These are phyloP conservation scores for Straminergon stramineum DNA, from an alignment of 225 moss, liverwort and hornwort genomes.

Conservation along the genomic window DNA sequence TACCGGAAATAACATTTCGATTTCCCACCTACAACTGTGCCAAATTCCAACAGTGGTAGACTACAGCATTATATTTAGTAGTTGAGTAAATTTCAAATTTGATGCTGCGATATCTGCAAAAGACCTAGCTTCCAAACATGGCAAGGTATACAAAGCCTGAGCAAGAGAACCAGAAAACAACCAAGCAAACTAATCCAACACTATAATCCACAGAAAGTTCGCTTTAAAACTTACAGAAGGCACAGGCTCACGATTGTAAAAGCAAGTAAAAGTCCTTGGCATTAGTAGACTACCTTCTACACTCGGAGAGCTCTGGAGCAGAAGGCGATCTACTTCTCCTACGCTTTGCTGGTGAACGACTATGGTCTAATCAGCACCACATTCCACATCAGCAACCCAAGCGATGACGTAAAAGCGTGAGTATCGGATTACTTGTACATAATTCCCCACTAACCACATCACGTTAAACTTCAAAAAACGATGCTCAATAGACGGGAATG, in stretches of 20 bases:
- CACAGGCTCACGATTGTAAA: not conserved
- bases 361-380: slow-evolving; percentile 19
- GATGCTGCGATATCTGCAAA: slow-evolving; percentile 1
- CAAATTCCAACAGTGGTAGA: not conserved
- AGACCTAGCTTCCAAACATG: slow-evolving; percentile 1
- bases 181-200: not conserved
- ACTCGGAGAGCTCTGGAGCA: slow-evolving; percentile 38
- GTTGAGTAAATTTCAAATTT: not conserved
- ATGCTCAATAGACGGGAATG: not conserved
- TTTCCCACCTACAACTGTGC: not conserved
- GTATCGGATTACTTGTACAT: not conserved
- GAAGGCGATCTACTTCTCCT: slow-evolving; percentile 59
- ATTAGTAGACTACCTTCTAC: slow-evolving; percentile 35
- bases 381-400: slow-evolving; percentile 15
- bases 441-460: not conserved
- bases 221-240: not conserved
- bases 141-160: not conserved
- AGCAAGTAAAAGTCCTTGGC: not conserved
- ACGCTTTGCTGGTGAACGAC: slow-evolving; percentile 48
- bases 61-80: not conserved
- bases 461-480: not conserved
- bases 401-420: not conserved
- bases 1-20: not conserved
- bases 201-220: not conserved
- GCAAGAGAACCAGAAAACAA: not conserved